Conservation (phyloP, 2,329 filamentous ascomycete genomes). For the Diaporthe sp. region DNA sequence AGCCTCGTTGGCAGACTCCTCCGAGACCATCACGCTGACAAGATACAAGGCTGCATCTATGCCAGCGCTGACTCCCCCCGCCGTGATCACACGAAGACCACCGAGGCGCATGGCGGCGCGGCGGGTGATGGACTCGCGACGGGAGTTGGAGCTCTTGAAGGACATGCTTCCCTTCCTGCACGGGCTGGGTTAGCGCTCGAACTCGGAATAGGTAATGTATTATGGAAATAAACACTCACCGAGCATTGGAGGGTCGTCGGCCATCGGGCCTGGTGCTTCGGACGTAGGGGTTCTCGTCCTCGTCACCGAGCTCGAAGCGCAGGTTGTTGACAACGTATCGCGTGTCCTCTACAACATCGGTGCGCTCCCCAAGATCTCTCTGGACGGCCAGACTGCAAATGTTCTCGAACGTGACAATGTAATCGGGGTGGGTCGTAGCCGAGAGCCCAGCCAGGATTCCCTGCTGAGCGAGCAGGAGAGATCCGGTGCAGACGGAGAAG, state of each 20-base stretch:
- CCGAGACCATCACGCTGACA: slow-evolving; percentile 84
- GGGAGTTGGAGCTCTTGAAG: slow-evolving; percentile 79
- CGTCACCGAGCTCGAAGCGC: slow-evolving; percentile 85
- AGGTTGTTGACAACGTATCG: slow-evolving; percentile 94
- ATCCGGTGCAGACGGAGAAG: slow-evolving; percentile 84
- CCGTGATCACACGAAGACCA: slow-evolving; percentile 81
- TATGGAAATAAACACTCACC: slow-evolving; percentile 59
- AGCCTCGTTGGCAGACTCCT: slow-evolving; percentile 82
- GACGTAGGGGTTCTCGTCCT: slow-evolving; percentile 88
- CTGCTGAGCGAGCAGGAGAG: slow-evolving; percentile 81
- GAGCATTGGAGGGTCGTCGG: slow-evolving; percentile 71
- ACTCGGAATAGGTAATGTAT: too few relatives aligned
- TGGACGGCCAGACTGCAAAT: slow-evolving; percentile 81
- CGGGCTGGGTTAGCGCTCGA: slow-evolving; percentile 16
- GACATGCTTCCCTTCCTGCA: slow-evolving; percentile 86
- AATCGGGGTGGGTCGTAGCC: slow-evolving; percentile 87
- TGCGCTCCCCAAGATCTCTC: slow-evolving; percentile 80
- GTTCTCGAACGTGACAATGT: slow-evolving; percentile 84
- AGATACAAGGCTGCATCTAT: slow-evolving; percentile 89
- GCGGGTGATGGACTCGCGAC: slow-evolving; percentile 85
- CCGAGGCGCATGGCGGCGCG: slow-evolving; percentile 82
- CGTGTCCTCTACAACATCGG: slow-evolving; percentile 84
- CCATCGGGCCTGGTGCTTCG: slow-evolving; percentile 77
- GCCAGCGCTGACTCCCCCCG: slow-evolving; percentile 83
- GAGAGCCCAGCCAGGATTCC: slow-evolving; percentile 84